Conservation (phyloP, 2,329 filamentous ascomycete species). For the Ceratocystiopsis sp. region DNA sequence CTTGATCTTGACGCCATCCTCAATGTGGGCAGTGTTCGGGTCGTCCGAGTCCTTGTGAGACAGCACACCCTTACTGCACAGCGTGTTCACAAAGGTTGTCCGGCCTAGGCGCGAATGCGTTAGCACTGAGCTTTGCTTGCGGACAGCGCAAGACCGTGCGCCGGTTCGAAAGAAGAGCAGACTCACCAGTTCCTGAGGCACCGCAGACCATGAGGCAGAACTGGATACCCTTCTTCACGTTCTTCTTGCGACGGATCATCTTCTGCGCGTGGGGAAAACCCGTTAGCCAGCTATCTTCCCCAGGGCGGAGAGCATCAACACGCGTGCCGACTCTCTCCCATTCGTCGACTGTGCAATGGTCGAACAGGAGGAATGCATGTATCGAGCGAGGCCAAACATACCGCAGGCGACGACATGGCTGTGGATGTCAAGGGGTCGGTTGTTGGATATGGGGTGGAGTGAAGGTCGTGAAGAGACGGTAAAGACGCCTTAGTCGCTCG, state of each 20-base stretch:
- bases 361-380: not conserved
- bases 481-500: conserved; percentile 1
- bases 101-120: conserved; percentile 42
- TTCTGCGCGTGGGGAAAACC: conserved; percentile 33
- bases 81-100: conserved; percentile 98
- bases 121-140: not conserved
- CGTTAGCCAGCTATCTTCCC: no score
- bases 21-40: conserved; percentile 69
- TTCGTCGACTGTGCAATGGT: no score
- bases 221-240: conserved; percentile 99
- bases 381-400: conserved; percentile 13
- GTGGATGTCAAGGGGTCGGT: conserved; percentile 4
- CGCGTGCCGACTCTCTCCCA: no score
- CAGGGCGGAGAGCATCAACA: no score
- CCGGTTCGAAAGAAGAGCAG: not conserved
- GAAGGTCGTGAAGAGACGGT: not conserved
- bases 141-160: no score
- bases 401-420: conserved; percentile 18
- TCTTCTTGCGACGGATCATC: conserved; percentile 99
- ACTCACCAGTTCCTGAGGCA: conserved; percentile 90
- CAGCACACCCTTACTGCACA: conserved; percentile 88
- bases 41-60: conserved; percentile 87
- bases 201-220: conserved; percentile 99
- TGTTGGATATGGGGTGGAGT: conserved; percentile 1
- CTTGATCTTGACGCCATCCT: conserved; percentile 97